Base-by-base conservation (phyloP, 2,329 filamentous ascomycete genomes). In the Pseudogymnoascus sp. region DNA sequence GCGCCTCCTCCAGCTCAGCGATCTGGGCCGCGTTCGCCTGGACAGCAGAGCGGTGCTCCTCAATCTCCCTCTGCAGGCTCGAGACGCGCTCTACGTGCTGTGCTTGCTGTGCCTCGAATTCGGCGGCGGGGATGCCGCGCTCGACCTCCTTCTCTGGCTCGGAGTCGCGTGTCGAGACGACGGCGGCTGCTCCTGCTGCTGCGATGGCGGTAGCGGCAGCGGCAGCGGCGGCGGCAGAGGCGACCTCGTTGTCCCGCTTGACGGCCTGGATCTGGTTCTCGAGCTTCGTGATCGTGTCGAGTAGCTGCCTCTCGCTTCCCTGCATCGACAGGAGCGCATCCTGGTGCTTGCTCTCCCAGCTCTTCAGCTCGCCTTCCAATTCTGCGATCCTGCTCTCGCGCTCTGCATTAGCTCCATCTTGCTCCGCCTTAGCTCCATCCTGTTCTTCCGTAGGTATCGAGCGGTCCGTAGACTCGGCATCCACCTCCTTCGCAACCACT, bases 341-440 rank as follows among this genome's bases (percentile, higher is more conserved):
- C 67, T 87, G 78, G 73, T 97, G 92, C 76, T 90, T 92, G 59
- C 74, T 77, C 72, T 94, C 87, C 90, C 91, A 94, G 59, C 81
- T 78, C 0, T 79, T 79, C 23, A 96, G 81, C 70, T 96, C 91
- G 1, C 80, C 75, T 70, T 94, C 82, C 6, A 97, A 81, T 49
- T 83, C 78, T 2, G 78, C 76, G 66, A 96, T 68, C 63, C 68
- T 72, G 61, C 70, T 67, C 19, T 73, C 72, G 12, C 74, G 71
- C 49, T 73, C 63, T 26, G 76, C 74, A 6, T 66, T 67, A 29
- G 66, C 6, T 35, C 61, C 29, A 33, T 35, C 72, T 11, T 74
- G 71, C 49, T 73, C 63, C 26, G 75, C 74, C 8, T 66, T 66
- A 29, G 66, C 39, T 5, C 63, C 45, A 35, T 70, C 65, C 16